Evolutionary conservation across 371 early-diverging fungal species (phyloP).

Genomic region (Mortierella sp.): DNA sequence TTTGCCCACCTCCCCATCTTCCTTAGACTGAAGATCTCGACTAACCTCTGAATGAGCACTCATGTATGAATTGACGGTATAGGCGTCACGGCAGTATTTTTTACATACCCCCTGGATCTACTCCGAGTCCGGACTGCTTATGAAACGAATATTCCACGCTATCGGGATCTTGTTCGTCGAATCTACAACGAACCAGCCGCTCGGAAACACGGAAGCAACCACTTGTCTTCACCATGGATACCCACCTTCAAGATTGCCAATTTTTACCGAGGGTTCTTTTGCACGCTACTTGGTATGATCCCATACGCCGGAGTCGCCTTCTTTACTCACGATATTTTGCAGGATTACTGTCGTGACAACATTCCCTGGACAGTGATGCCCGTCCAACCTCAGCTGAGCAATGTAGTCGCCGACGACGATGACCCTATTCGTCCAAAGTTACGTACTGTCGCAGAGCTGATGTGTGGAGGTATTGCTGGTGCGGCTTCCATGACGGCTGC

Average conservation of each 20-base stretch:
- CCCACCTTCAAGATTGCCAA: conserved; percentile 63
- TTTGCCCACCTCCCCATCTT: no score
- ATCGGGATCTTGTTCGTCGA: not conserved
- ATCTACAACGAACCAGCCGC: conserved; percentile 3
- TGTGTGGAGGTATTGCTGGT: conserved; percentile 84
- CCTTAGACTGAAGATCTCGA: not conserved
- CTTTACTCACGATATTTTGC: conserved; percentile 71
- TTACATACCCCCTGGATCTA: conserved; percentile 93
- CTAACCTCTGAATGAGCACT: not conserved
- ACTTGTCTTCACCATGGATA: conserved; percentile 62
- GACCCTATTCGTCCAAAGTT: conserved; percentile 7
- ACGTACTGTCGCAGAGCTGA: conserved; percentile 65
- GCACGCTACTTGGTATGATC: conserved; percentile 91
- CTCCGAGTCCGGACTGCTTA: conserved; percentile 92
- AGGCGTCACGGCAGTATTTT: conserved; percentile 85
- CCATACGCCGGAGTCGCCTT: conserved; percentile 95
- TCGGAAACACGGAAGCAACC: not conserved
- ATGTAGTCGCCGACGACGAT: not conserved
- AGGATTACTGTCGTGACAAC: conserved; percentile 59
- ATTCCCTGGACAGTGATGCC: conserved; percentile 19
- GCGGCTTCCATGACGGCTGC: conserved; percentile 84
- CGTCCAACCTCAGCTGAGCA: conserved; percentile 3
- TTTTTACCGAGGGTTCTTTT: conserved; percentile 91
- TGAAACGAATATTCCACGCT: conserved; percentile 43
- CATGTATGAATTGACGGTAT: conserved; percentile 7